A percentile compares a stretch with the other conserved stretches of the same genome.
phyloP scores from a whole-genome alignment of 2,329 filamentous ascomycete genomes.

The Alternaria brassicae region DNA sequence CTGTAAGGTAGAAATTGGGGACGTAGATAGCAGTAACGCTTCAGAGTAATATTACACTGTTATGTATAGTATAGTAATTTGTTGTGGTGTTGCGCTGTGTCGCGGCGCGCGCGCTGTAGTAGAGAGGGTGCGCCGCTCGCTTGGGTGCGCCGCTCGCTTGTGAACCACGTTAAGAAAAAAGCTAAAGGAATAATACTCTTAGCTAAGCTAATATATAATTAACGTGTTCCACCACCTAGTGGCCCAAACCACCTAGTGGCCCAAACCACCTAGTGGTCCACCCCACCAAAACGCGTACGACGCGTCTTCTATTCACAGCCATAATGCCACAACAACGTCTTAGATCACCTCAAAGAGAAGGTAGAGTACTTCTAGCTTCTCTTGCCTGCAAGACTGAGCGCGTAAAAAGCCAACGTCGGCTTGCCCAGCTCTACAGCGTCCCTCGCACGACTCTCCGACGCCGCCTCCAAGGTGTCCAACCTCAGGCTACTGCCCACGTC shows the following conservation, averaged over 20 bases:
- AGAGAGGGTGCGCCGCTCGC: background rate
- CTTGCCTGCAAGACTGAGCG: background rate
- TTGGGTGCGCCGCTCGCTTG: background rate
- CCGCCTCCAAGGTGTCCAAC: background rate
- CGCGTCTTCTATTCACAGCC: background rate
- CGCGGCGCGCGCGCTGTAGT: background rate
- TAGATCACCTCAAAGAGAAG: background rate
- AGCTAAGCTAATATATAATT: too few species aligned
- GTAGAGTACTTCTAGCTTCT: background rate
- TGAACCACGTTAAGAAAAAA: background rate
- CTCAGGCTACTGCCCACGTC: too few species aligned
- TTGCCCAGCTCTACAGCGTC: background rate
- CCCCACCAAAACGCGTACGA: background rate
- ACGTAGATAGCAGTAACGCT: background rate
- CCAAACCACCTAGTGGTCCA: background rate
- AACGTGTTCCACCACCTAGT: too few species aligned
- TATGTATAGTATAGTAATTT: background rate
- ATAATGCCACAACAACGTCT: background rate
- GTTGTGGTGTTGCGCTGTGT: background rate
- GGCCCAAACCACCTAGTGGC: too few species aligned
- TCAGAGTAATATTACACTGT: background rate
- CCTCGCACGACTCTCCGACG: background rate
- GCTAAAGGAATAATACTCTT: too few species aligned
- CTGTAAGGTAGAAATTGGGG: too few species aligned
- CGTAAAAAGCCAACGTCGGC: background rate